These are phyloP conservation scores for Cudoniella acicularis DNA, from an alignment of 495 filamentous ascomycete genomes.

Conservation along the genomic window DNA sequence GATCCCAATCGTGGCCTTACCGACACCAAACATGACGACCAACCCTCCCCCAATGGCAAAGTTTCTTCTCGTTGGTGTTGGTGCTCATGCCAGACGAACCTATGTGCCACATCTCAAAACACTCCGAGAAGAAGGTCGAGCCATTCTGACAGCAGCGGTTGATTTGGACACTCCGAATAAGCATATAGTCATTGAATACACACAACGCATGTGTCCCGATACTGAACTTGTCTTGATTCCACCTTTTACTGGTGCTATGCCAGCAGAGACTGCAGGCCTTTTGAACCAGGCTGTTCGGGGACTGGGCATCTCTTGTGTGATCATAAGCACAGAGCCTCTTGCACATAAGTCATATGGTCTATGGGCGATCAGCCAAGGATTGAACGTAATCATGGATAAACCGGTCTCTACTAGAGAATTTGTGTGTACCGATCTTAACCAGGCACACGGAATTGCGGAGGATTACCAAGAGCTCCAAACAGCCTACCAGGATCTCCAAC, in stretches of 20 bases:
- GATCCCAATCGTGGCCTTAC: too few species aligned
- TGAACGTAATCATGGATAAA: neutral
- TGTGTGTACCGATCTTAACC: neutral
- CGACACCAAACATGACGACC: too few species aligned
- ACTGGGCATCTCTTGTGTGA: neutral
- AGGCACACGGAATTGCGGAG: neutral
- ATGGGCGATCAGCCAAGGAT: neutral
- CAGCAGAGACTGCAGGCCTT: neutral
- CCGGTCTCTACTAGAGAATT: neutral
- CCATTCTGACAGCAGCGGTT: neutral
- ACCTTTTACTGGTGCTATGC: neutral
- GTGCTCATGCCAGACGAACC: neutral
- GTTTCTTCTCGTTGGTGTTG: neutral
- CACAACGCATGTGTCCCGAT: neutral
- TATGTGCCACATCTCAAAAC: neutral
- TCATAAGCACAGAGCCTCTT: neutral
- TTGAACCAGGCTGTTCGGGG: neutral
- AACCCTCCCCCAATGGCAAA: too few species aligned
- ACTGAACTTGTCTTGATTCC: neutral
- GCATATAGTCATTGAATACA: neutral
- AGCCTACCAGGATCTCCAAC: neutral
- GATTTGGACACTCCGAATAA: neutral
- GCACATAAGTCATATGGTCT: neutral
- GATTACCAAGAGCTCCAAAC: neutral
- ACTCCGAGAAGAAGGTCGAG: neutral